Evolutionary conservation across 78 protist genomes (phyloP), one percentile per base, ranked within the genome.

Genomic region (Dictyostelium capitatum): DNA sequence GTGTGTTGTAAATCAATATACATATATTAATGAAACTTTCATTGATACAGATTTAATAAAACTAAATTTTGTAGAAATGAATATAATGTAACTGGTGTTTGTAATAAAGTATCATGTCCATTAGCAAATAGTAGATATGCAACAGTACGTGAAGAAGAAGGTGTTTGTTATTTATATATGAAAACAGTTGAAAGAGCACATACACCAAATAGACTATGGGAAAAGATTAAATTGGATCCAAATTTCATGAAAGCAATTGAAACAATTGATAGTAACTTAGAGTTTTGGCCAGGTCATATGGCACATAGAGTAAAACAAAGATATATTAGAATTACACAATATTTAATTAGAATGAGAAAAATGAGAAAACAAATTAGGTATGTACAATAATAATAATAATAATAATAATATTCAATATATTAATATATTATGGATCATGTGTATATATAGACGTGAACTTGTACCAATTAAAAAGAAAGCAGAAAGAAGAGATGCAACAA

Each of bases 151-250:
- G 99, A 98, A 89, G 62, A 95, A 19, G 84, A 95, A n/a, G 95
- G 98, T 92, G 67, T 82, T n/a, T 70, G 78, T 30, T 99, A 96
- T 83, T 83, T 99, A 53, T 97, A 92, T 97, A 98, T 98, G 79
- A 99, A 99, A 83, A 98, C 99, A 4, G 95, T 98, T 17, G 99
- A 99, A 92, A 94, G 99, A 25, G 99, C 99, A 1, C 99, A 99
- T 82, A 72, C 84, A n/a, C 99, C 99, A 2, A 78, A 82, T 6
- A 85, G 96, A 25, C 43, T 98, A 83, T 99, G 99, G 99, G 98
- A 97, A 81, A 89, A 85, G 64, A 82, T 98, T 28, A 70, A 82
- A 81, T 97, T 99, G 79, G 64, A 96, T 19, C 72, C 89, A 57
- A 97, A 96, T 90, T 98, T 80, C 14, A 83, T 80, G 92, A 79